phyloP scores from a whole-genome alignment of 2,329 filamentous ascomycete species.

The Xylaria sp. region DNA sequence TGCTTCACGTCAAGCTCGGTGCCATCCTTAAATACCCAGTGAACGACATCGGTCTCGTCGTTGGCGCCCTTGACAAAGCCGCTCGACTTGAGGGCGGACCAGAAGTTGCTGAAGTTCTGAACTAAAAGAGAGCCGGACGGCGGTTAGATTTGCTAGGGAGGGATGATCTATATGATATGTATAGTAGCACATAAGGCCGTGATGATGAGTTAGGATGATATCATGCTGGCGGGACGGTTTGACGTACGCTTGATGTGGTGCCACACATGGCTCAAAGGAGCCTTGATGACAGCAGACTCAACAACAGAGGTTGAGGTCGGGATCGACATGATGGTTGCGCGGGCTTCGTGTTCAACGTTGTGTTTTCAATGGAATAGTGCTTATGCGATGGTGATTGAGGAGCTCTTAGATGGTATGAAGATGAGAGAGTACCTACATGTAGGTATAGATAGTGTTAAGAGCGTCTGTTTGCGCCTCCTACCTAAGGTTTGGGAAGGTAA shows the following conservation, averaged over 20 bases:
- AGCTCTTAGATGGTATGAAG: not conserved
- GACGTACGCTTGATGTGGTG: constrained; percentile 73
- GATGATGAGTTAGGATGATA: not conserved
- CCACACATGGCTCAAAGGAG: constrained; percentile 74
- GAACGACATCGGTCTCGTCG: constrained; percentile 73
- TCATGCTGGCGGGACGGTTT: not conserved
- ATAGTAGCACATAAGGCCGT: not conserved
- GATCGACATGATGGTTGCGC: constrained; percentile 57
- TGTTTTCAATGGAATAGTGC: not conserved
- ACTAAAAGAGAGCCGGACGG: constrained; percentile 49
- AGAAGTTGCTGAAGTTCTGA: constrained; percentile 74
- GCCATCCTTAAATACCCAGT: constrained; percentile 77
- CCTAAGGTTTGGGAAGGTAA: not conserved
- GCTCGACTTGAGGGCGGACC: constrained; percentile 68
- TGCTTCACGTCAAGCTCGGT: constrained; percentile 77
- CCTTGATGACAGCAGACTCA: constrained; percentile 75
- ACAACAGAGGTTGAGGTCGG: constrained; percentile 73
- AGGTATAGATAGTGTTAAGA: not conserved
- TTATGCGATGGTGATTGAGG: not conserved
- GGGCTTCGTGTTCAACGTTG: not conserved
- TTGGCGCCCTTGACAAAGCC: constrained; percentile 71
- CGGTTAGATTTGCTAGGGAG: not conserved
- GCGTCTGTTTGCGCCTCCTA: constrained; percentile 5
- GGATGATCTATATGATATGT: not conserved
- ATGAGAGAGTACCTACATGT: constrained; percentile 2